Conservation (phyloP, 805 yeast genomes). For the Yarrowia osloensis region DNA sequence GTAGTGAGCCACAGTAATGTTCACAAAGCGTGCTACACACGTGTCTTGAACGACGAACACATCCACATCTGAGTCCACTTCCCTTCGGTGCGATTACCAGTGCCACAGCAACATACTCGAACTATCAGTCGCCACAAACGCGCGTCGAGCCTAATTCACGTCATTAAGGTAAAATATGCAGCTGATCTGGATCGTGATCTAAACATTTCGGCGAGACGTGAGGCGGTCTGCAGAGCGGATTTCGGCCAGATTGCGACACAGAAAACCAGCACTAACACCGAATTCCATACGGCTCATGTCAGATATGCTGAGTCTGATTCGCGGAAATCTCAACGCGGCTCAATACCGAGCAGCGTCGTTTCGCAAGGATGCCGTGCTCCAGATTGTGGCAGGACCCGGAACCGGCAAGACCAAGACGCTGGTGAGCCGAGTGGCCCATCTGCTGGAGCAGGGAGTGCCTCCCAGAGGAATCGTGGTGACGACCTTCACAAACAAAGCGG, state of each 20-base stretch:
- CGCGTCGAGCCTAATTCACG: constrained; percentile 2
- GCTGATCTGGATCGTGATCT: neutral
- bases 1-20: too few species aligned
- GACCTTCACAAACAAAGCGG: constrained; percentile 92
- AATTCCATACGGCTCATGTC: neutral
- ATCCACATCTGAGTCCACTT: too few species aligned
- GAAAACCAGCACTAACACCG: neutral
- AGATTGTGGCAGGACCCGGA: constrained; percentile 66
- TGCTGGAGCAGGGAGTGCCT: constrained; percentile 52
- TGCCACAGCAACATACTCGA: too few species aligned
- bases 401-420: constrained; percentile 83
- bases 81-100: too few species aligned
- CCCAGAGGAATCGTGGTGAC: constrained; percentile 77
- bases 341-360: constrained; percentile 52
- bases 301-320: neutral
- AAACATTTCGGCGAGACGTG: neutral
- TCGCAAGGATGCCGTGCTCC: constrained; percentile 48
- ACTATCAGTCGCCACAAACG: neutral
- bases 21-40: too few species aligned
- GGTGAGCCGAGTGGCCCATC: constrained; percentile 73
- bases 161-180: neutral
- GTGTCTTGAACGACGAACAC: too few species aligned
- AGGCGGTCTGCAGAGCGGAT: neutral
- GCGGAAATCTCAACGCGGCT: constrained; percentile 43
- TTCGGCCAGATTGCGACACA: neutral